Conservation (phyloP, 2,329 filamentous ascomycete genomes). For the Pseudocercospora vitis region DNA sequence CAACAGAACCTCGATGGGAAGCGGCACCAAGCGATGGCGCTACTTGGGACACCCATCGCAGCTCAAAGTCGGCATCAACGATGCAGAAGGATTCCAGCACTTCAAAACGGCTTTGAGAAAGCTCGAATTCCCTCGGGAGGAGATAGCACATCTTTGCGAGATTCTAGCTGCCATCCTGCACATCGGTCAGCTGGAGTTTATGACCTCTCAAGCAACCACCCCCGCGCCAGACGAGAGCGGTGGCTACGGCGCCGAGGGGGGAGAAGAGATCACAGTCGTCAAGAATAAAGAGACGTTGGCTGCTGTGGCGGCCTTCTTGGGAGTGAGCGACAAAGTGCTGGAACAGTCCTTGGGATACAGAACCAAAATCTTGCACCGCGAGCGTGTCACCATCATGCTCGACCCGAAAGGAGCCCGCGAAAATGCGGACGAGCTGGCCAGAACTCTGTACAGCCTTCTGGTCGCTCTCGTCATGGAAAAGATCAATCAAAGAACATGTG, state of each 20-base stretch:
- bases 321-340: constrained; percentile 75
- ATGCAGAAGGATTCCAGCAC: constrained; percentile 90
- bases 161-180: constrained; percentile 92
- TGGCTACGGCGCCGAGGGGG: constrained; percentile 93
- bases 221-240: constrained; percentile 86
- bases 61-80: constrained; percentile 94
- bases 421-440: constrained; percentile 90
- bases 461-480: constrained; percentile 92
- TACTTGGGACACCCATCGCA: constrained; percentile 96
- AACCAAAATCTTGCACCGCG: constrained; percentile 92
- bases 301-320: constrained; percentile 91
- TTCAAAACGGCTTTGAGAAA: constrained; percentile 96
- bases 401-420: constrained; percentile 85
- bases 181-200: constrained; percentile 94
- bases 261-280: constrained; percentile 78
- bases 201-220: constrained; percentile 75
- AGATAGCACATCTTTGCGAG: constrained; percentile 97
- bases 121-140: constrained; percentile 86
- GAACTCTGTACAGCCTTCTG: constrained; percentile 88
- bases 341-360: constrained; percentile 91
- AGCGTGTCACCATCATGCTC: constrained; percentile 98
- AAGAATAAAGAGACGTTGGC: constrained; percentile 89
- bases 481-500: constrained; percentile 87
- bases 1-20: constrained; percentile 55
- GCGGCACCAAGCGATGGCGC: constrained; percentile 81